Base-by-base conservation (phyloP, 2,329 filamentous ascomycete genomes). In the Monilinia fructigena region DNA sequence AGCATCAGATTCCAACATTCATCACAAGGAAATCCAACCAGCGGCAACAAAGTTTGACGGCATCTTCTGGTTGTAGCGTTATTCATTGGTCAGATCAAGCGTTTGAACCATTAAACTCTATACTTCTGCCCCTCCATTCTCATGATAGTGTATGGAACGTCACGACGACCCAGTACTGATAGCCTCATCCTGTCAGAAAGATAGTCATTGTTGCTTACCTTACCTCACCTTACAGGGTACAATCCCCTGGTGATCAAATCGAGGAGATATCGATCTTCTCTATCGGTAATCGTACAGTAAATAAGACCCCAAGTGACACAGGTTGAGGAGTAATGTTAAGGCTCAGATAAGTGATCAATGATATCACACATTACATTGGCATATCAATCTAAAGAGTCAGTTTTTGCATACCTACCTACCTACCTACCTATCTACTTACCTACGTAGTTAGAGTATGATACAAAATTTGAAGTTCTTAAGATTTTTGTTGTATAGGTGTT, bases 81-180 rank as follows among this genome's bases (percentile, higher is more conserved):
- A n/a, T 40, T 59, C 42, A 65, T 65, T 65, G 63, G 63, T 60
- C n/a, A 35, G 47, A 31, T 4, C 45, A 18, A 53, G 63, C 14
- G 26, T 53, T 26, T 23, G 53, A 35, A 53, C 63, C 23, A 53
- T 11, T 18, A 1, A 28, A 48, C 28, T 48, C 35, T 54, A 45
- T 60, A 42, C 52, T 42, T 60, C 42, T 50, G 35, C 54, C 63
- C 42, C 62, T 40, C 42, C 62, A 65, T 58, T 20, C 23, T 50
- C 12, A 35, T 64, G 53, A 63, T 56, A 48, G 53, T 55, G 62
- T 52, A 65, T 65, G 62, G 31, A 65, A 65, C 62, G 62, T 65
- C 62, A 65, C 62, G 58, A 31, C 28, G 61, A 45, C n/a, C 42
- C 42, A 38, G 52, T 12, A 40, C 53, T 38, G 50, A 47, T 63